phyloP scores from a whole-genome alignment of 2,329 filamentous ascomycete species.

The Fulvia fulva region DNA sequence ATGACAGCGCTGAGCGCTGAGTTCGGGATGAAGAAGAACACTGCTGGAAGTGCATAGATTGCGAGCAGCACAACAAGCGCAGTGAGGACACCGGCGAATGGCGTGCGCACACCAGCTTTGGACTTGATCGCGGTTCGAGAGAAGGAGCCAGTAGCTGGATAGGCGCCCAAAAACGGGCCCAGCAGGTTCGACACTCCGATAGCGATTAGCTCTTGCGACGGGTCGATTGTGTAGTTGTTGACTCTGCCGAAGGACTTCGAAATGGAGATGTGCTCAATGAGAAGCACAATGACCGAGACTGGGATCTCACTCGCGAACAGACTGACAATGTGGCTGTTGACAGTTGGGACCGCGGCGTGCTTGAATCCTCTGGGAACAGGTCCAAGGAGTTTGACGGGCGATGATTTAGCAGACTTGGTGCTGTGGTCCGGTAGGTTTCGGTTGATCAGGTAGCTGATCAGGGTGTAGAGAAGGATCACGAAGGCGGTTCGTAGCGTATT shows the following conservation, averaged over 20 bases:
- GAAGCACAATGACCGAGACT: constrained; percentile 82
- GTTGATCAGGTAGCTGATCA: constrained; percentile 85
- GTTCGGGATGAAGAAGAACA: constrained; percentile 91
- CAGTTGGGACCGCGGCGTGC: constrained; percentile 66
- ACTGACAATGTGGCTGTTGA: constrained; percentile 64
- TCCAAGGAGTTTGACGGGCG: constrained; percentile 70
- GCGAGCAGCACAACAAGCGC: constrained; percentile 80
- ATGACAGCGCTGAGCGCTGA: constrained; percentile 81
- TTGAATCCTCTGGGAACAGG: constrained; percentile 81
- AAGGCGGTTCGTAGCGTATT: constrained; percentile 87
- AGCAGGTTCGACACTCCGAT: constrained; percentile 89
- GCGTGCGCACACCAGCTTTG: constrained; percentile 90
- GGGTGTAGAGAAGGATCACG: constrained; percentile 84
- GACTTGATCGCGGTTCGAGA: constrained; percentile 95
- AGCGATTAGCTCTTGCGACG: constrained; percentile 91
- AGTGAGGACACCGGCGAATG: constrained; percentile 84
- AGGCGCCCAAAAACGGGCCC: constrained; percentile 86
- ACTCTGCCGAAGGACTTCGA: constrained; percentile 94
- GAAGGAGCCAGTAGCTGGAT: constrained; percentile 92
- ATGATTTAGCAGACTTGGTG: constrained; percentile 28
- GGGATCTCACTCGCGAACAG: constrained; percentile 71
- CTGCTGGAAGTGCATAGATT: constrained; percentile 78
- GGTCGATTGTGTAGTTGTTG: constrained; percentile 94
- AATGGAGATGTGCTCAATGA: constrained; percentile 96
- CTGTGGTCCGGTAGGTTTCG: constrained; percentile 48